Conservation (phyloP, 2,329 filamentous ascomycete genomes). For the Scorias spongiosa region DNA sequence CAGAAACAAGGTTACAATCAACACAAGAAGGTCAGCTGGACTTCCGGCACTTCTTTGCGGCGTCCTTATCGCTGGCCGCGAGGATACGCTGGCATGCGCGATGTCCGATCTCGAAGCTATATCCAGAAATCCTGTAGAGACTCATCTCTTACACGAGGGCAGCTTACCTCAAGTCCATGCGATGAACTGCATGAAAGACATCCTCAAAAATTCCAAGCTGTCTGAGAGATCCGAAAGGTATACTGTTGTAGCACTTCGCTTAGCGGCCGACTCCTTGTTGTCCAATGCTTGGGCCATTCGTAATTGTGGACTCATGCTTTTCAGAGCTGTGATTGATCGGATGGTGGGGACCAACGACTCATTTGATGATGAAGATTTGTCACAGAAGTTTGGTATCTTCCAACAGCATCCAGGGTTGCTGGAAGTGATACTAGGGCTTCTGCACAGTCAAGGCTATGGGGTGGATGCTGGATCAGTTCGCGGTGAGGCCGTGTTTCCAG, state of each 20-base stretch:
- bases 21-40: constrained; percentile 79
- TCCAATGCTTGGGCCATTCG: constrained; percentile 85
- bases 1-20: constrained; percentile 55
- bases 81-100: constrained; percentile 44
- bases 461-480: constrained; percentile 1
- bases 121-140: constrained; percentile 24
- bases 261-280: constrained; percentile 67
- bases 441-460: constrained; percentile 21
- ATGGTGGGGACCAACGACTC: constrained; percentile 58
- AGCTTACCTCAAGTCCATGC: constrained; percentile 84
- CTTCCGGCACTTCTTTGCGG: constrained; percentile 77
- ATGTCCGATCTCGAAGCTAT: constrained; percentile 49
- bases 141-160: constrained; percentile 27
- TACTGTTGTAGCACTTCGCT: constrained; percentile 55
- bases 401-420: constrained; percentile 53
- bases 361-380: constrained; percentile 40
- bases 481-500: constrained; percentile 62
- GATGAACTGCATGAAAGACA: constrained; percentile 81
- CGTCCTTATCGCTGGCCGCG: constrained; percentile 52
- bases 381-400: constrained; percentile 44
- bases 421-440: constrained; percentile 45
- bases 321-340: constrained; percentile 69
- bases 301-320: constrained; percentile 81
- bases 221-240: constrained; percentile 58
- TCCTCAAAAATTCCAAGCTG: constrained; percentile 71